Percentiles rank a stretch among this genome's conserved stretches.
Conservation (phyloP, 2,329 filamentous ascomycete genomes). For the Calonectria pauciramosa region DNA sequence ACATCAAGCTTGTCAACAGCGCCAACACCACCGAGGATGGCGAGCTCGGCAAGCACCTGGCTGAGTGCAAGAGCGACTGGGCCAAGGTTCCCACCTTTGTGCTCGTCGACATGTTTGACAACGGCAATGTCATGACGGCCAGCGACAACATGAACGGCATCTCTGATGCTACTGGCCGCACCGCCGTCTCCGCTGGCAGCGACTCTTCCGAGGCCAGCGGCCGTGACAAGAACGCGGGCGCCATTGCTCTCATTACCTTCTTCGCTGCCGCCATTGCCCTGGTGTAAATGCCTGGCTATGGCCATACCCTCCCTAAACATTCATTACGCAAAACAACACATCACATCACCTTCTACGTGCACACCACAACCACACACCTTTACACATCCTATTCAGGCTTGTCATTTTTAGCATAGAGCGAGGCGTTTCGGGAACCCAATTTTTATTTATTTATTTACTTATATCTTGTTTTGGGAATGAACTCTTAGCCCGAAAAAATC, state of each 20-base stretch:
- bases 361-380: constrained; percentile 12
- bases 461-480: background rate
- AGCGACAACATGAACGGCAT: constrained; percentile 78
- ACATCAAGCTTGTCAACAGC: constrained; percentile 76
- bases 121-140: constrained; percentile 76
- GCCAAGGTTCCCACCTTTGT: constrained; percentile 77
- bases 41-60: constrained; percentile 66
- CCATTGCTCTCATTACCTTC: constrained; percentile 59
- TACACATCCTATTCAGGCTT: constrained; percentile 20
- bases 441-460: background rate
- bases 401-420: constrained; percentile 39
- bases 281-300: constrained; percentile 35
- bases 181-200: constrained; percentile 28
- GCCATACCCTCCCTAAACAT: background rate
- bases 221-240: constrained; percentile 44
- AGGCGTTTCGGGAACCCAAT: constrained; percentile 40
- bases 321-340: background rate
- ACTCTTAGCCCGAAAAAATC: background rate
- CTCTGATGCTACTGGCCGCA: constrained; percentile 54
- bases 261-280: constrained; percentile 58
- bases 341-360: constrained; percentile 26
- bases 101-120: constrained; percentile 85
- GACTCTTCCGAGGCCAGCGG: constrained; percentile 36
- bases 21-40: constrained; percentile 67
- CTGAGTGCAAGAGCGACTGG: constrained; percentile 70